Evolutionary conservation across 2,329 filamentous ascomycete species (phyloP).

Genomic region (Fusarium poae): DNA sequence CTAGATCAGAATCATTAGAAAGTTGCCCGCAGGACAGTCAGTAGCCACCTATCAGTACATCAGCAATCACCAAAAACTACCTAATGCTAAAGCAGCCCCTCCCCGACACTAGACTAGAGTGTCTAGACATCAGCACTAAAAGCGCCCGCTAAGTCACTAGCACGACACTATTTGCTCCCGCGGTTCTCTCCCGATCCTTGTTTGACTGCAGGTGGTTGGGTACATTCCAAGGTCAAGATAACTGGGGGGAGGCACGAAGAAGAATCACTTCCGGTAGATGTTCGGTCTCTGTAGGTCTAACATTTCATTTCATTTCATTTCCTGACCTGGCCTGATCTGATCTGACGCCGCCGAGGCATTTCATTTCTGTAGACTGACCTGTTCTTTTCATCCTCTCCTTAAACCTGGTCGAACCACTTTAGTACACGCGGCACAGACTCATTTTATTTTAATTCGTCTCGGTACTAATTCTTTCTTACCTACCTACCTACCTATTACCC

Average conservation of each 20-base stretch:
- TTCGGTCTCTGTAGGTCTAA: not conserved
- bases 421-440: conserved; percentile 15
- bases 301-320: too few relatives aligned
- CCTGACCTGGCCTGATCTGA: not conserved
- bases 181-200: conserved; percentile 5
- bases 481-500: not conserved
- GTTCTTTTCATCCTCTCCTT: not conserved
- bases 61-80: not conserved
- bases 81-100: not conserved
- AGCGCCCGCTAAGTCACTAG: not conserved
- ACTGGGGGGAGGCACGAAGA: not conserved
- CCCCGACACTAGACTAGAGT: conserved; percentile 6
- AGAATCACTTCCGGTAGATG: not conserved
- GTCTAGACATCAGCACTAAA: conserved; percentile 9
- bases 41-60: not conserved
- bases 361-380: not conserved
- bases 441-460: not conserved
- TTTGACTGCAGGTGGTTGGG: not conserved
- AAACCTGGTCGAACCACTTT: conserved; percentile 17
- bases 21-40: not conserved
- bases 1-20: not conserved
- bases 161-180: not conserved
- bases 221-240: not conserved
- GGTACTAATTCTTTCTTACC: not conserved
- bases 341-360: conserved; percentile 3